Percentiles rank a stretch among this genome's conserved stretches.
Evolutionary conservation across 345 rosid genomes (phyloP).

Genomic region (Eucalyptus lansdowneana): DNA sequence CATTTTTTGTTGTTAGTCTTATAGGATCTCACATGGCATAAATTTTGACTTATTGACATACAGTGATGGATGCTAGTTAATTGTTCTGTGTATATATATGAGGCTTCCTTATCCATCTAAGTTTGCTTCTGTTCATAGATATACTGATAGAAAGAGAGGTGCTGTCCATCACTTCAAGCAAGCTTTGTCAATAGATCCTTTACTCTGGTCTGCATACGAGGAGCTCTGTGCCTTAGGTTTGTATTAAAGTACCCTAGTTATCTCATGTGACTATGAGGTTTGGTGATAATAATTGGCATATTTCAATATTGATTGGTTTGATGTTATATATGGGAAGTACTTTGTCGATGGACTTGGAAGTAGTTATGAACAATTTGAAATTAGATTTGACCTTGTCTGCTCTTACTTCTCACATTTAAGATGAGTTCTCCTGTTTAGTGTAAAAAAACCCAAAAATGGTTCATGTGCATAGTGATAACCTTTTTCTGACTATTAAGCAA

Average conservation of each 20-base stretch:
- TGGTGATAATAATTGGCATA: background rate
- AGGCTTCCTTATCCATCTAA: background rate
- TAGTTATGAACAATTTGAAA: background rate
- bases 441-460: background rate
- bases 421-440: background rate
- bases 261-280: background rate
- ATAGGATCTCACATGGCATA: background rate
- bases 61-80: background rate
- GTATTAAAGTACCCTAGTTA: background rate
- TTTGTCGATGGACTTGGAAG: background rate
- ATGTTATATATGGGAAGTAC: background rate
- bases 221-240: constrained; percentile 87
- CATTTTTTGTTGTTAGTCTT: background rate
- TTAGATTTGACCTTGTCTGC: background rate
- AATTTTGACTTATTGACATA: background rate
- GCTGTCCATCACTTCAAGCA: constrained; percentile 76
- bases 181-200: constrained; percentile 82
- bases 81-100: background rate
- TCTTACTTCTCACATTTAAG: background rate
- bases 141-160: constrained; percentile 82
- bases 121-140: constrained; percentile 22
- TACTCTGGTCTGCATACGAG: constrained; percentile 93
- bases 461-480: background rate
- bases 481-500: background rate
- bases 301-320: background rate